Evolutionary conservation across 1,139 yeast genomes (phyloP).

Genomic region (Saccharomyces hybrid): DNA sequence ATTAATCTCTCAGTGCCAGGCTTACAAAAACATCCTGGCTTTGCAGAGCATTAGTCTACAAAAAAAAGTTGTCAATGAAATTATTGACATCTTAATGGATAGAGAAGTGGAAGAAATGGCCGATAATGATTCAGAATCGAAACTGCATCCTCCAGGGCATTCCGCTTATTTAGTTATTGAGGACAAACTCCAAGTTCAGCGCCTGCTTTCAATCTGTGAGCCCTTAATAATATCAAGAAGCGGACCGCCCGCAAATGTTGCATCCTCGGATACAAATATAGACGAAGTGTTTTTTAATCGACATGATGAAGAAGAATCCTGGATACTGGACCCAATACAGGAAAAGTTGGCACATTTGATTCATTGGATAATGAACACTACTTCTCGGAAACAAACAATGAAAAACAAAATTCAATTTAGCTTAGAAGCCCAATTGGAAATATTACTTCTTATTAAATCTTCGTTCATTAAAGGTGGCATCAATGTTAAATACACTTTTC

Average conservation of each 20-base stretch:
- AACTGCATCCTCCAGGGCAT: conserved; percentile 1
- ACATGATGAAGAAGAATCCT: conserved; percentile 17
- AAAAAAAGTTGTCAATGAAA: conserved; percentile 12
- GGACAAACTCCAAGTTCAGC: conserved; percentile 10
- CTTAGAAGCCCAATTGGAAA: conserved; percentile 38
- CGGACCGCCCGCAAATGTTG: neutral
- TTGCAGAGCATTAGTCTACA: conserved; percentile 16
- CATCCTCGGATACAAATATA: neutral
- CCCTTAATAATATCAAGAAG: conserved; percentile 13
- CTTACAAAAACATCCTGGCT: conserved; percentile 17
- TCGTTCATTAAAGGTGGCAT: conserved; percentile 48
- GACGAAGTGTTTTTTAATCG: neutral
- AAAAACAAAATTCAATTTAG: conserved; percentile 42
- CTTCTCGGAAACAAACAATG: conserved; percentile 28
- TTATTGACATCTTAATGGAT: conserved; percentile 12
- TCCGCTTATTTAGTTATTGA: neutral
- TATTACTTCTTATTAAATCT: conserved; percentile 51
- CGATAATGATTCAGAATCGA: conserved; percentile 10
- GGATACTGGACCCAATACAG: conserved; percentile 38
- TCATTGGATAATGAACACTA: conserved; percentile 15
- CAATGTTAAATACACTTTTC: conserved; percentile 59
- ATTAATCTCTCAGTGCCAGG: conserved; percentile 19
- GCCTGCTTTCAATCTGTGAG: conserved; percentile 21
- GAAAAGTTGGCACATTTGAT: conserved; percentile 59
- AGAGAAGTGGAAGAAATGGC: neutral